Evolutionary conservation across 805 yeast genomes (phyloP), one percentile per base, ranked within the genome.

Genomic region (Lipomyces yamanashiensis): DNA sequence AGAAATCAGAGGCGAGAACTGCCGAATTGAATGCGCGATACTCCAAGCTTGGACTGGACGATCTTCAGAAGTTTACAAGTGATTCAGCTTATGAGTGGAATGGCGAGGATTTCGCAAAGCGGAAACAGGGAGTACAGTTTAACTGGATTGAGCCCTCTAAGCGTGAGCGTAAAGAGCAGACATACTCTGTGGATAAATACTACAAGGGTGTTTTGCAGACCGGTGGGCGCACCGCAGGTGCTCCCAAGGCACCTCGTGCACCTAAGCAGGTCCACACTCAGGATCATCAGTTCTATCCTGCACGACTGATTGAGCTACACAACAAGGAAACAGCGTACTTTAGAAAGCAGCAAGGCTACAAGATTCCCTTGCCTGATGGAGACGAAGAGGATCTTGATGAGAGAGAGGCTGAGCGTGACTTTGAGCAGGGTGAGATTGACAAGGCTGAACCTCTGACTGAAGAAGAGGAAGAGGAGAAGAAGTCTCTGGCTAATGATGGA

Each of bases 31-130:
- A 91, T 73, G 88, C 87, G 15, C 90, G 90, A 74, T 95, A 88
- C 75, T 87, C 91, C 60, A 84, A 89, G 55, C 81, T 95, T 40
- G 98, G 98, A 9, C 79, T 95, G 36, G 98, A 95, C 74, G 99
- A 95, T 73, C 80, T 95, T 56, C 98, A 93, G 74, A 90, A 90
- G 73, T 92, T 92, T 72, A 88, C 95, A 10, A 88, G 91, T 7
- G 96, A 91, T 68, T 87, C 88, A 28, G 95, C 97, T 0, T 93
- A 93, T 75, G 97, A 92, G 76, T 93, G 99, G 99, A 92, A 95
- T 72, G 99, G 99, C 17, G 83, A 87, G 70, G 87, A 89, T 71
- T 88, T 87, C 74, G 92, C 93, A 65, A 84, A 85, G 70, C 69
- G 73, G 37, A 71, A 73, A 60, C 67, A 68, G 40, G 71, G 73